Evolutionary conservation across 139 green algal genomes (phyloP).

Genomic region (Diplosphaera chodatii): DNA sequence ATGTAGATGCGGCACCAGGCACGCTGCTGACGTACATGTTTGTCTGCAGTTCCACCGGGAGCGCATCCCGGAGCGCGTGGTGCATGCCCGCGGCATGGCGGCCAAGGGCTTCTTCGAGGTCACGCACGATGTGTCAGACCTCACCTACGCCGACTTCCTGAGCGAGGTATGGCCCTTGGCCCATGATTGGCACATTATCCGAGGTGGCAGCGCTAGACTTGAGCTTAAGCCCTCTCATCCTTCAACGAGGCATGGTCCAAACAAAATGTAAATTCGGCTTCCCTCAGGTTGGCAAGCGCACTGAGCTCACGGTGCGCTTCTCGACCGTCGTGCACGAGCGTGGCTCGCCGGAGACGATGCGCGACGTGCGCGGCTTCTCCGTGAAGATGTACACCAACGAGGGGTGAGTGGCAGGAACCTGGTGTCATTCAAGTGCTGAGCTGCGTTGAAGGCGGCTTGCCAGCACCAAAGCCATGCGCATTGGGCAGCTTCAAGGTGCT

Average conservation of each 20-base stretch:
- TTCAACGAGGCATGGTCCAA: too few species aligned
- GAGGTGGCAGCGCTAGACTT: too few species aligned
- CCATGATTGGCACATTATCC: too few species aligned
- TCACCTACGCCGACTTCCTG: slow-evolving; percentile 48
- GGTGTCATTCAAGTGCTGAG: too few species aligned
- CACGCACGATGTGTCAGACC: slow-evolving; percentile 43
- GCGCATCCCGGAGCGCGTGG: slow-evolving; percentile 37
- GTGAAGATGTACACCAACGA: slow-evolving; percentile 57
- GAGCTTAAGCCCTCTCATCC: too few species aligned
- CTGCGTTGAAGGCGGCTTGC: too few species aligned
- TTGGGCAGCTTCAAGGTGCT: too few species aligned
- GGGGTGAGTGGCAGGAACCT: too few species aligned
- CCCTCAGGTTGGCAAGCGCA: slow-evolving; percentile 31
- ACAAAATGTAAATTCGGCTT: not conserved
- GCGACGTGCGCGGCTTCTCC: slow-evolving; percentile 49
- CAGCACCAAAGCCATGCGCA: too few species aligned
- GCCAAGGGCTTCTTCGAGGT: slow-evolving; percentile 31
- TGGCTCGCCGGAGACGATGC: slow-evolving; percentile 42
- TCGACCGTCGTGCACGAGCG: slow-evolving; percentile 53
- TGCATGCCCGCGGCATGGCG: slow-evolving; percentile 20
- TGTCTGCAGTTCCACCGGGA: slow-evolving; percentile 25
- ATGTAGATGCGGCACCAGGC: too few species aligned
- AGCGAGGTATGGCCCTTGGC: slow-evolving; percentile 6
- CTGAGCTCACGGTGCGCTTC: slow-evolving; percentile 44
- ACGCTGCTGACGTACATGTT: too few species aligned